A percentile compares a stretch with the other conserved stretches of the same genome.
phyloP scores from a whole-genome alignment of 176 grass and related monocot genomes.

The Elymus sibiricus region DNA sequence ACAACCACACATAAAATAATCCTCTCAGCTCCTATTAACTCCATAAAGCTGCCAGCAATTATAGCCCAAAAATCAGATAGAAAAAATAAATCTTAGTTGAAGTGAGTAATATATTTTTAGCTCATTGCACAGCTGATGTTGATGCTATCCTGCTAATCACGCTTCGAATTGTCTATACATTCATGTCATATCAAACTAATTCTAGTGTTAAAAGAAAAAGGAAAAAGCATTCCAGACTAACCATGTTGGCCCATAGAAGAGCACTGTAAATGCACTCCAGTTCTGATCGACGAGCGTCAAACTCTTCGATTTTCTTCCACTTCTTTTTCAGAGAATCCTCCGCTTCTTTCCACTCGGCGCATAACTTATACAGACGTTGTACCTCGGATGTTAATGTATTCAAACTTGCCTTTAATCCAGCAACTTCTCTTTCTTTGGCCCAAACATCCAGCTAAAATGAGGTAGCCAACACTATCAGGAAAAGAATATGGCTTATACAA shows the following conservation, averaged over 20 bases:
- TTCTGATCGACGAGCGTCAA: constrained; percentile 87
- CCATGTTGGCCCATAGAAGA: constrained; percentile 81
- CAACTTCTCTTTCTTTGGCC: constrained; percentile 97
- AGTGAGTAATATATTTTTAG: not conserved
- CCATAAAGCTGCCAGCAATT: constrained; percentile 11
- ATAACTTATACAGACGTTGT: constrained; percentile 87
- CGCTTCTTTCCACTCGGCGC: constrained; percentile 94
- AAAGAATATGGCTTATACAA: constrained; percentile 19
- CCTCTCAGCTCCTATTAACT: constrained; percentile 14
- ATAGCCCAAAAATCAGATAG: constrained; percentile 4
- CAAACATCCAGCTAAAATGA: constrained; percentile 82
- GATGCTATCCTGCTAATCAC: not conserved
- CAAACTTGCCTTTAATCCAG: constrained; percentile 88
- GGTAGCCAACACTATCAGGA: constrained; percentile 13
- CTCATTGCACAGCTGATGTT: not conserved
- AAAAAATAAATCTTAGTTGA: not conserved
- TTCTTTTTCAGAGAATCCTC: constrained; percentile 98
- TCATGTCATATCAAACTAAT: not conserved
- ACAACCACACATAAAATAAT: constrained; percentile 3
- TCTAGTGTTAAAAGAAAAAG: constrained; percentile 3
- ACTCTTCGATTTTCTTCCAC: constrained; percentile 99
- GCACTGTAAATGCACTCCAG: constrained; percentile 86
- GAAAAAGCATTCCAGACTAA: constrained; percentile 36
- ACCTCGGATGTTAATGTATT: constrained; percentile 87
- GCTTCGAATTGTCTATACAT: not conserved